Base-by-base conservation (phyloP, 192 early-diverging fungal species). In the Ambispora gerdemannii region DNA sequence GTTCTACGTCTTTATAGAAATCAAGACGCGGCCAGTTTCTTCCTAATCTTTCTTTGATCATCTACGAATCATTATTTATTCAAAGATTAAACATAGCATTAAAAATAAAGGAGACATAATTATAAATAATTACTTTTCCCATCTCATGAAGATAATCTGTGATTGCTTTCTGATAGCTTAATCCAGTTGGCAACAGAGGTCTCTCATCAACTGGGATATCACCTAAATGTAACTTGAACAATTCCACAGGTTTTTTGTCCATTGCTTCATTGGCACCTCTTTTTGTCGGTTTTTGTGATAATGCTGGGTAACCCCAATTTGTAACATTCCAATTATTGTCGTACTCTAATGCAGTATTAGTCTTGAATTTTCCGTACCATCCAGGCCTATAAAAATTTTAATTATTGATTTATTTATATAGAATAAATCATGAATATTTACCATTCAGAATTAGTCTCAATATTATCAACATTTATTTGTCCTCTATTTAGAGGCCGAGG, bases 271-370 rank as follows among this genome's bases (percentile, higher is more conserved):
- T 20, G 4, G 20, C 11, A 30, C 30, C 7, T 49, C 43, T 24
- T 31, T 22, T 22, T 11, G 28, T 32, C 0, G 24, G n/a, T 28
- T 56, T 34, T 13, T 69, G 32, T 3, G 32, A 31, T 19, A 69
- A 30, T 2, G 67, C 67, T 38, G 10, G n/a, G 15, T 25, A 27
- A 27, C 67, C 67, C 67, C 67, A 69, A 38, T 19, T 25, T 35
- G 13, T 38, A 4, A 69, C 67, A 13, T 69, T 53, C 47, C 32
- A 66, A 19, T 19, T 31, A 22, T 55, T 10, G 31, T 69, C 22
- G 43, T 69, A 69, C 30, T 56, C 19, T 28, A 69, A 22, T 38
- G 27, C 67, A 6, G 67, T 69, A 69, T 47, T 43, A 27, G 67
- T 55, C 43, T 69, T 69, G 20, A 56, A 68, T 35, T 22, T 31